Evolutionary conservation across 106 monocot genomes (phyloP).

Genomic region (Dactylorhiza incarnata): DNA sequence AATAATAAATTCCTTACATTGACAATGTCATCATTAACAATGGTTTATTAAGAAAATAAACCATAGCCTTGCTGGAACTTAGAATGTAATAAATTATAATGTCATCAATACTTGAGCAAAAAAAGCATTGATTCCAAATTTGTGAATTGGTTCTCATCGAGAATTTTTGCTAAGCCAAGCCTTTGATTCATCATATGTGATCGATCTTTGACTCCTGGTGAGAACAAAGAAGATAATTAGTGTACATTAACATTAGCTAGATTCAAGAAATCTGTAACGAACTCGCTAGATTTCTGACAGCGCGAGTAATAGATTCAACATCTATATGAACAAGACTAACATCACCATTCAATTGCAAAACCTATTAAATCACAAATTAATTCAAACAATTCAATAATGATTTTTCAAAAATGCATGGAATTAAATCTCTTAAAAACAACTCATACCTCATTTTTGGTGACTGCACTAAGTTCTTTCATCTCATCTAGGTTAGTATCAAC

Average conservation of each 20-base stretch:
- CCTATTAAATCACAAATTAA: conserved; percentile 21
- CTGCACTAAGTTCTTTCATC: conserved; percentile 36
- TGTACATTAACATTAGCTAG: neutral
- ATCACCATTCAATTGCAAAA: conserved; percentile 37
- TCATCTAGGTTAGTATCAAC: conserved; percentile 53
- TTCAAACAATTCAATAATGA: neutral
- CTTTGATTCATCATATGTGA: conserved; percentile 32
- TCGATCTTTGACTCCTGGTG: conserved; percentile 54
- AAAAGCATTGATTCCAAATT: too few species aligned
- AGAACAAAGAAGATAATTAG: conserved; percentile 10
- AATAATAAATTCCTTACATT: too few species aligned
- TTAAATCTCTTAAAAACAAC: neutral
- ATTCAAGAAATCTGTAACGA: neutral
- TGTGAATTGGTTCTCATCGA: too few species aligned
- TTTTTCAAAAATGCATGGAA: neutral
- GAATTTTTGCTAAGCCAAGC: too few species aligned
- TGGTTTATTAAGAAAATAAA: too few species aligned
- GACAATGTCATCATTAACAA: too few species aligned
- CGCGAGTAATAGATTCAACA: conserved; percentile 49
- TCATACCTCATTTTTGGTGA: conserved; percentile 42
- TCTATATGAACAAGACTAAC: conserved; percentile 39
- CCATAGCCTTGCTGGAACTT: too few species aligned
- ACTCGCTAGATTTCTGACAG: conserved; percentile 48
- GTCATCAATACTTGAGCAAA: too few species aligned
- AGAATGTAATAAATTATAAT: too few species aligned